Evolutionary conservation across 148 eudicot species (phyloP), one percentile per base, ranked within the genome.

Genomic region (Drosera capensis): DNA sequence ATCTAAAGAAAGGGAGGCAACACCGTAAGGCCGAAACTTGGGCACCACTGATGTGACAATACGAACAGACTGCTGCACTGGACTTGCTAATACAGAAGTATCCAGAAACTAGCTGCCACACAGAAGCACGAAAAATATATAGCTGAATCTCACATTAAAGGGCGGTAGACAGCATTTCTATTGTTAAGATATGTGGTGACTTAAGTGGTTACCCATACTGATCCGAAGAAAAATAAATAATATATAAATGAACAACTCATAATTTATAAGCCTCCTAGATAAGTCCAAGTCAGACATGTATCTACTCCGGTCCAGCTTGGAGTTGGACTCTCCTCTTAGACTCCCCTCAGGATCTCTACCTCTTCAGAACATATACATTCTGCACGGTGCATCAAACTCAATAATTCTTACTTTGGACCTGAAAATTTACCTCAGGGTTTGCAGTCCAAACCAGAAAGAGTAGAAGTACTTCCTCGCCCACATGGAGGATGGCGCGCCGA

Each of bases 401-500:
- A 21, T 14, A 22, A 11, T 23, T n/a, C 15, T 1, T 25, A 39
- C 20, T 2, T n/a, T n/a, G n/a, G 14, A 34, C 38, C 6, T n/a
- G n/a, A 34, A 11, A 11, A 23, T 6, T 19, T 60, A 77, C 84
- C 73, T 58, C 18, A 77, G 54, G 52, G 64, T 77, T 63, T 70
- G 72, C 52, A 73, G 52, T 0, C 68, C 79, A 73, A 75, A 77
- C 66, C 70, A 77, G 18, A 77, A 62, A 48, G 75, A 72, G 47
- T 66, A 77, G 60, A 70, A 58, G 51, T 31, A 73, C 57, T 73
- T 77, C 44, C 67, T 63, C 40, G 64, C 46, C 23, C 73, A 77
- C 19, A 14, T 19, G 3, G 72, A 63, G 4, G 75, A 68, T 2
- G 71, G 60, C 35, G 69, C 67, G 11, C 56, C 50, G 6, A 51